phyloP scores from a whole-genome alignment of 2,329 filamentous ascomycete species.

The Fusarium sp. region DNA sequence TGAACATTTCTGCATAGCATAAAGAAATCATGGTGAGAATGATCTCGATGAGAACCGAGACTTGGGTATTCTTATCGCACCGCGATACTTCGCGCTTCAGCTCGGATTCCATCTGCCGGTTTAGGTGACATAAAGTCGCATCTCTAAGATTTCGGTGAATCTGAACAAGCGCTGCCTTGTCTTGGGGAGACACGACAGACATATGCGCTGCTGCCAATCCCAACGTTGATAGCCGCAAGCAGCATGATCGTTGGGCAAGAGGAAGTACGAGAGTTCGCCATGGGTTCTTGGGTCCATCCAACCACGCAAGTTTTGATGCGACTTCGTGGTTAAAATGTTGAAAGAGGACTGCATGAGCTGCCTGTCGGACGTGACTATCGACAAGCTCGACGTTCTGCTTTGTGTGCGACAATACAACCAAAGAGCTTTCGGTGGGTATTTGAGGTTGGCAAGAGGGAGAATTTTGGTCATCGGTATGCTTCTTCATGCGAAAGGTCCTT shows the following conservation, averaged over 20 bases:
- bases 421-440: rapidly evolving
- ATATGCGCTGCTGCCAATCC: not conserved
- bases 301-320: not conserved
- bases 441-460: no score
- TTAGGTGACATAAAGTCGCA: not conserved
- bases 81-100: not conserved
- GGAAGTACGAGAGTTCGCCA: conserved; percentile 1
- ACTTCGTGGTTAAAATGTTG: not conserved
- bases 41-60: not conserved
- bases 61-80: not conserved
- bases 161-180: not conserved
- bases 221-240: not conserved
- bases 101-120: not conserved
- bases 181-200: not conserved
- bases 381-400: not conserved
- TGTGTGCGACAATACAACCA: not conserved
- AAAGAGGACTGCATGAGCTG: not conserved
- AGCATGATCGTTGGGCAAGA: not conserved
- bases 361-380: not conserved
- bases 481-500: rapidly evolving
- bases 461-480: rapidly evolving
- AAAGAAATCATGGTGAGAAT: not conserved
- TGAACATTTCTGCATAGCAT: conserved; percentile 1
- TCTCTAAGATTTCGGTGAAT: not conserved
- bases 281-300: not conserved